Conservation (phyloP, 768 basidiomycete genomes). For the Rhizopogon vinicolor region DNA sequence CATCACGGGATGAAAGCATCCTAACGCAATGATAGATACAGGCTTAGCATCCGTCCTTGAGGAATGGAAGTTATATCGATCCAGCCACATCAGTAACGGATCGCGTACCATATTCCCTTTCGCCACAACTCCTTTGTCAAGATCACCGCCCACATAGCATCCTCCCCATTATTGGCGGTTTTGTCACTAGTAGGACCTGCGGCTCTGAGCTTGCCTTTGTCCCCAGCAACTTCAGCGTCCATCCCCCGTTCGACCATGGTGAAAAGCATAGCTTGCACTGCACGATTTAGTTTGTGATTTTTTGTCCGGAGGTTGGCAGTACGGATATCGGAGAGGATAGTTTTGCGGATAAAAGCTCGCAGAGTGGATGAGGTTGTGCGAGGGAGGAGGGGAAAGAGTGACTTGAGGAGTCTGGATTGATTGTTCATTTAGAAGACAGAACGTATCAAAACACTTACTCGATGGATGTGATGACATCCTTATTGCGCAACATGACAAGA, state of each 20-base stretch:
- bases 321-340: constrained; percentile 90
- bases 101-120: constrained; percentile 77
- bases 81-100: background rate
- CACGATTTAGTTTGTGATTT: constrained; percentile 94
- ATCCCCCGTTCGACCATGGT: constrained; percentile 94
- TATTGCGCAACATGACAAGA: constrained; percentile 89
- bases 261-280: constrained; percentile 94
- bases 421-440: background rate
- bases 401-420: constrained; percentile 68
- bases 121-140: constrained; percentile 92
- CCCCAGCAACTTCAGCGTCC: constrained; percentile 73
- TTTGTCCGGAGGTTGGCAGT: constrained; percentile 84
- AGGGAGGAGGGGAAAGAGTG: constrained; percentile 94
- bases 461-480: constrained; percentile 87
- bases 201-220: constrained; percentile 72
- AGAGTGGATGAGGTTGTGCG: constrained; percentile 84
- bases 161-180: constrained; percentile 55
- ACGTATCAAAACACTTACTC: constrained; percentile 52
- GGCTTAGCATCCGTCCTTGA: constrained; percentile 81
- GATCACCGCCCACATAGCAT: constrained; percentile 97
- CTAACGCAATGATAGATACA: constrained; percentile 86
- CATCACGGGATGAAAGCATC: constrained; percentile 87
- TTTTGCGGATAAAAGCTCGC: constrained; percentile 83
- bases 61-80: background rate
- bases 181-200: constrained; percentile 33